A percentile compares a stretch with the other conserved stretches of the same genome.
phyloP scores from a whole-genome alignment of 1,284 basidiomycete genomes.

The Apiotrichum veenhuisii region DNA sequence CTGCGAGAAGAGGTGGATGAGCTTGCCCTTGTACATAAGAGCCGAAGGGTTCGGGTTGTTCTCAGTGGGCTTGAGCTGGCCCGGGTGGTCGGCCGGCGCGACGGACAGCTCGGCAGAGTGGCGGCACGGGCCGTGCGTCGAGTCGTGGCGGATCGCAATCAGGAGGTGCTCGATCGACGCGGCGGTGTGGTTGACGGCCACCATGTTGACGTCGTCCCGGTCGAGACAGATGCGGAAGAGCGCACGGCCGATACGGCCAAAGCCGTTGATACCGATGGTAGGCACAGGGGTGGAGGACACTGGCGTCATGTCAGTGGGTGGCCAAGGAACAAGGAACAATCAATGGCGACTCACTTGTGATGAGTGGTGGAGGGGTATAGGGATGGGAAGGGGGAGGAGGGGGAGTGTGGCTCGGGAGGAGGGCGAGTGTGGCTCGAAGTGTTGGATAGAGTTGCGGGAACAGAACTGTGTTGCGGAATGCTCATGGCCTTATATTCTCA shows the following conservation, averaged over 20 bases:
- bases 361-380: not conserved
- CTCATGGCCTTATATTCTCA: not conserved
- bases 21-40: constrained; percentile 40
- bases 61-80: constrained; percentile 26
- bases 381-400: not conserved
- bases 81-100: constrained; percentile 36
- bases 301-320: not conserved
- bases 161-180: constrained; percentile 45
- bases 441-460: not conserved
- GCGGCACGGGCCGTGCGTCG: constrained; percentile 45
- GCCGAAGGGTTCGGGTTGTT: constrained; percentile 35
- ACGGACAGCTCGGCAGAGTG: constrained; percentile 35
- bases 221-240: constrained; percentile 30
- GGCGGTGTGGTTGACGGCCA: constrained; percentile 51
- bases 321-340: not conserved
- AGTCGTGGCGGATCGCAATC: constrained; percentile 47
- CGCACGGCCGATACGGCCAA: constrained; percentile 48
- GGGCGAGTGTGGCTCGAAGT: not conserved
- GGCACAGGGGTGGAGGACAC: constrained; percentile 20
- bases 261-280: constrained; percentile 49
- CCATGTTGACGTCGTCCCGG: constrained; percentile 38
- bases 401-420: not conserved
- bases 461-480: not conserved
- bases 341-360: constrained; percentile 6
- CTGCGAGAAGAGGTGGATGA: constrained; percentile 47